phyloP scores from a whole-genome alignment of 768 basidiomycete species.

The Agaricus blazei region DNA sequence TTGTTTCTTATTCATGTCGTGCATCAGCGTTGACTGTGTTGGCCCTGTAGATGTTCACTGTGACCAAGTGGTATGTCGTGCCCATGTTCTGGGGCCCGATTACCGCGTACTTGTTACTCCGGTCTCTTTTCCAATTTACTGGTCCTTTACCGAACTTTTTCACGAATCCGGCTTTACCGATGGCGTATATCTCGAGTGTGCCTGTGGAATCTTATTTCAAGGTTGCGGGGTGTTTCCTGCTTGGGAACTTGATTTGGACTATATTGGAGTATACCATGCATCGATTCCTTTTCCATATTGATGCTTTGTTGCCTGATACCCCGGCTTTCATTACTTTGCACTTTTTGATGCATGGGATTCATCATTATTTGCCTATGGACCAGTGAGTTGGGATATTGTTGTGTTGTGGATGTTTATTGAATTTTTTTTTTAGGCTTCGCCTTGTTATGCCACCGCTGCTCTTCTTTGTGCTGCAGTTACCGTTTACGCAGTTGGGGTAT shows the following conservation, averaged over 20 bases:
- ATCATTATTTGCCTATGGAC: constrained; percentile 98
- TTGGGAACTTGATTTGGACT: constrained; percentile 92
- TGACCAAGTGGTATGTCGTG: constrained; percentile 91
- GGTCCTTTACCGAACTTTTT: constrained; percentile 62
- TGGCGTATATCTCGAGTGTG: constrained; percentile 40
- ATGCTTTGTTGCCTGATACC: constrained; percentile 79
- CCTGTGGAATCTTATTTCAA: constrained; percentile 49
- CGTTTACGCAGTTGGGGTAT: constrained; percentile 86
- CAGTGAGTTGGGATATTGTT: constrained; percentile 39
- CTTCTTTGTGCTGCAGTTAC: constrained; percentile 71
- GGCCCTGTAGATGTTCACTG: constrained; percentile 58
- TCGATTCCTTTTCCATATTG: constrained; percentile 96
- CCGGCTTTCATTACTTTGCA: constrained; percentile 79
- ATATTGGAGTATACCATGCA: constrained; percentile 90
- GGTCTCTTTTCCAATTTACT: constrained; percentile 80
- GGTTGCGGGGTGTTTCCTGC: constrained; percentile 63
- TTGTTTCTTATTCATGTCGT: constrained; percentile 2
- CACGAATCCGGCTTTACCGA: constrained; percentile 49
- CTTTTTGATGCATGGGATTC: constrained; percentile 91
- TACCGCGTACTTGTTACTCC: constrained; percentile 67
- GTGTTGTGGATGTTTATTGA: background rate
- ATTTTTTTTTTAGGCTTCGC: constrained; percentile 50
- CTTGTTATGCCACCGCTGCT: constrained; percentile 95
- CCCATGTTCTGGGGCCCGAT: constrained; percentile 93
- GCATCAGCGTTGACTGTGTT: background rate